Conservation (phyloP, 805 yeast species). For the Myxozyma mucilagina region DNA sequence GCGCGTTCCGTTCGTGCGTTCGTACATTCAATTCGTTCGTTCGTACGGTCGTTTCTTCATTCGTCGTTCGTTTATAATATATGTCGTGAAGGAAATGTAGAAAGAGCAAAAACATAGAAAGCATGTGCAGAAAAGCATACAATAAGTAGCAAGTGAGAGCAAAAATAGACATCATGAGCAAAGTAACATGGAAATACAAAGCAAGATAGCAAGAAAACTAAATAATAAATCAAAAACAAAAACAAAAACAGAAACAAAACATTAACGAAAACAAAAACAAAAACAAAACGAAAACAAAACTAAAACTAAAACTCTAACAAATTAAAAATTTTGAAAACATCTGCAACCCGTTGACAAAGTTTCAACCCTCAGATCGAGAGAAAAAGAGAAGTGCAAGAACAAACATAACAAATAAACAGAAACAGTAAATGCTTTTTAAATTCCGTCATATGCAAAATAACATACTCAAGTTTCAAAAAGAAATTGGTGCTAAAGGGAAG, state of each 20-base stretch:
- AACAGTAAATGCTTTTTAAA: neutral
- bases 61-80: neutral
- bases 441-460: neutral
- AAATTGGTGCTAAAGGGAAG: no score
- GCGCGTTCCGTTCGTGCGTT: no score
- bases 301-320: neutral
- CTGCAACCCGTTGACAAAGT: neutral
- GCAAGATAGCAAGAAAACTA: neutral
- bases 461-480: no score
- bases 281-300: neutral
- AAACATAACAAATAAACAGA: neutral
- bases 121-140: neutral
- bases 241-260: neutral
- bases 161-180: neutral
- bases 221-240: neutral
- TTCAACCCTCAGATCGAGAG: neutral
- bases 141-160: neutral
- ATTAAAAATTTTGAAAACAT: neutral
- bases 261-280: neutral
- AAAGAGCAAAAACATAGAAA: neutral
- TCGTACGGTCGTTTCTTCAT: no score
- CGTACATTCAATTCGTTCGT: no score
- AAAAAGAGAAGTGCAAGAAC: neutral
- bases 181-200: neutral
- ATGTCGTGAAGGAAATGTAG: neutral